Base-by-base conservation (phyloP, 2,329 filamentous ascomycete genomes). In the Apiospora pterosperma region DNA sequence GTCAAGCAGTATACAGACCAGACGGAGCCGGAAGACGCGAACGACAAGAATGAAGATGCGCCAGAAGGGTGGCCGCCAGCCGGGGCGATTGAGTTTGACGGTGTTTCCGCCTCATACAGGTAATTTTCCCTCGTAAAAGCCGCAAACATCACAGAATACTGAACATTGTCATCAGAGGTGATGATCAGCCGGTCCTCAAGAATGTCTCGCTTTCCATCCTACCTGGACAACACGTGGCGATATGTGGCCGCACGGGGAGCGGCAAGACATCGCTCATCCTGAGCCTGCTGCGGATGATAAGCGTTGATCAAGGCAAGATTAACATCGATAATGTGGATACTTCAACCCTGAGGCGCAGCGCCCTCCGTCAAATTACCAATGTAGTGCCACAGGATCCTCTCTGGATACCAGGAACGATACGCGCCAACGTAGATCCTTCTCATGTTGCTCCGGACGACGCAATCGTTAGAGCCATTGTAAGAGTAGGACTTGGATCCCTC, bases 371-470 rank as follows among this genome's bases (percentile, higher is more conserved):
- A 8, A 61, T 62, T 4, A 25, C 69, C 58, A 67, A 67, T 28
- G 66, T 67, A 5, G 63, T 71, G 5, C 66, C 69, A 3, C 68
- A 69, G 42, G 68, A 71, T 8, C 62, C 68, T 0, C 68, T 68
- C 59, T 63, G 69, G 10, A 39, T 71, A n/a, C 67, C 67, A 0
- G 69, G 69, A 7, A 62, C 67, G 0, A 36, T 70, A 0, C 65
- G 68, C 2, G 65, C 64, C 61, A 70, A 69, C 60, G 61, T 70
- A 7, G 65, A 69, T 58, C 68, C 68, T n/a, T 65, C 64, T n/a
- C 52, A 21, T 4, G 34, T 21, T 11, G 42, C 58, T 1, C 62
- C 66, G 23, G 64, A 64, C 6, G 60, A 38, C 10, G 38, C 11
- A 19, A 65, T 69, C 21, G 61, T 23, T 28, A 19, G n/a, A 5